These are phyloP conservation scores for Friedmanniomyces endolithicus DNA, from an alignment of 495 filamentous ascomycete genomes.

Conservation along the genomic window DNA sequence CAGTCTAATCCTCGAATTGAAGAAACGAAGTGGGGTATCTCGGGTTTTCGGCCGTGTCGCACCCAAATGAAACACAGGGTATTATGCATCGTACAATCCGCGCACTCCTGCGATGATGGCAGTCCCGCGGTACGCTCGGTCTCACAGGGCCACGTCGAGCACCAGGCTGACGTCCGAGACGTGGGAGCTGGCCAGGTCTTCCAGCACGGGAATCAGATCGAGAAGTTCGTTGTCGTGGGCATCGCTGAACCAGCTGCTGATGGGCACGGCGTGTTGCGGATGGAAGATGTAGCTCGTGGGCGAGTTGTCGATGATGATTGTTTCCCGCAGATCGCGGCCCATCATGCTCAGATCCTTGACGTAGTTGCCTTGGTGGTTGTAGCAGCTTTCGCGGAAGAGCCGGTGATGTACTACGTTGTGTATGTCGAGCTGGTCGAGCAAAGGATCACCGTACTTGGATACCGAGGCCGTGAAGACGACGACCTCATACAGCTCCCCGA, in stretches of 20 bases:
- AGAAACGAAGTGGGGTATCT: slow-evolving; percentile 13
- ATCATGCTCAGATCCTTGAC: slow-evolving; percentile 98
- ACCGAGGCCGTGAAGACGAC: slow-evolving; percentile 98
- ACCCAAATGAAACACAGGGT: background rate
- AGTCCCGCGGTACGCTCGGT: background rate
- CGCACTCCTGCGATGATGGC: no score
- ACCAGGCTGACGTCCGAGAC: slow-evolving; percentile 96
- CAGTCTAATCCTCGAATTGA: slow-evolving; percentile 4
- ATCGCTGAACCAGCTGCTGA: slow-evolving; percentile 99
- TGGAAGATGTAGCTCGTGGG: slow-evolving; percentile 99
- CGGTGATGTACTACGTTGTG: slow-evolving; percentile 94
- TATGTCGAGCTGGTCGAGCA: slow-evolving; percentile 94
- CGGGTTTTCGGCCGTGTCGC: background rate
- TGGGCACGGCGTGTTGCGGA: slow-evolving; percentile 95
- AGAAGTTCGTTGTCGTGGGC: slow-evolving; percentile 98
- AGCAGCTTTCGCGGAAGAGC: slow-evolving; percentile 95
- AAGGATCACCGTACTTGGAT: slow-evolving; percentile 96
- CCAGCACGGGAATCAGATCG: slow-evolving; percentile 94
- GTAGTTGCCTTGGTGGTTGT: slow-evolving; percentile 98
- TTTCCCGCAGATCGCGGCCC: slow-evolving; percentile 88
- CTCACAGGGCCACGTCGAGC: slow-evolving; percentile 81
- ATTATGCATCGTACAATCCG: no score
- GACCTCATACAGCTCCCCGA: slow-evolving; percentile 95
- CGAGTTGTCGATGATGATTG: slow-evolving; percentile 99
- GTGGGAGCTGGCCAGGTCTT: slow-evolving; percentile 78